Conservation (phyloP, 2,329 filamentous ascomycete genomes). For the Aspergillus sojae region DNA sequence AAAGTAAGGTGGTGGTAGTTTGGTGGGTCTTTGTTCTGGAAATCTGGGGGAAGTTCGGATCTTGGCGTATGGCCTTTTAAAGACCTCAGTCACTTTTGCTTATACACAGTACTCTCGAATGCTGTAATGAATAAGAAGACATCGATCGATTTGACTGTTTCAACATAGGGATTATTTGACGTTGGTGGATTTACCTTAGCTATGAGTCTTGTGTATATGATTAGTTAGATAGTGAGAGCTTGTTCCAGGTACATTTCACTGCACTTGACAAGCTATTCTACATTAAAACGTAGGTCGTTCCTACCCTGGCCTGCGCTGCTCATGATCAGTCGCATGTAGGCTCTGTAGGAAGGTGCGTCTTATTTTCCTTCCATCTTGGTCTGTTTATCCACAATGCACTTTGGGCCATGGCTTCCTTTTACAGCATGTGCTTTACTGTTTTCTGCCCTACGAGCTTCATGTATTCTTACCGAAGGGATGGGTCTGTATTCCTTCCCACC, state of each 20-base stretch:
- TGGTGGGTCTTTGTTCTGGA: constrained; percentile 4
- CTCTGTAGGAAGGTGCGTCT: background rate
- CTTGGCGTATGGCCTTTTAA: constrained; percentile 3
- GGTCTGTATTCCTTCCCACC: background rate
- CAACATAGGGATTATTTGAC: background rate
- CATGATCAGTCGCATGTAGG: background rate
- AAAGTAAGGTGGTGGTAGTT: constrained; percentile 6
- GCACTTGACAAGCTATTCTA: background rate
- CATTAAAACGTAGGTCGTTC: background rate
- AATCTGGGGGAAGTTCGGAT: constrained; percentile 8
- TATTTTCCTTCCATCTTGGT: background rate
- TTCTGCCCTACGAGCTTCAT: background rate
- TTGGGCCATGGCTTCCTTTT: constrained; percentile 10
- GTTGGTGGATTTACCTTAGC: background rate
- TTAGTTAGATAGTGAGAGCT: background rate
- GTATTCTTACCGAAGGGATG: background rate
- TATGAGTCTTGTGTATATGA: background rate
- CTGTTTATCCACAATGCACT: background rate
- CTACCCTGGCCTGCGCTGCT: background rate
- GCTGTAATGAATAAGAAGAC: background rate
- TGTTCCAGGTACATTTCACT: background rate
- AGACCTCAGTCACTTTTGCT: background rate
- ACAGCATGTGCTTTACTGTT: background rate
- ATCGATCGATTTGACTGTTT: background rate
- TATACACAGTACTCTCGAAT: no score